Percentiles rank a stretch among this genome's conserved stretches.
These are phyloP conservation scores for cucumber (Cucumis sativus) DNA, from an alignment of 306 rosid species.

Conservation along the genomic window Cucumber_9930_V3 NC_026656.2:17487501-17488000, in stretches of 20 bases:
- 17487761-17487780: background rate
- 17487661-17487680: background rate
- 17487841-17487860: background rate
- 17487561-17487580: background rate
- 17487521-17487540: background rate
- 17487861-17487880: background rate
- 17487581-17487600: background rate
- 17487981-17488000: conserved; percentile 50
- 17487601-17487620: background rate
- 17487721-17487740: background rate
- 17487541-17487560: background rate
- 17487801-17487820: background rate
- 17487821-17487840: background rate
- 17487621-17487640: background rate
- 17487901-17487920: background rate
- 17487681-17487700: background rate
- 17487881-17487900: background rate
- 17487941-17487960: conserved; percentile 97
- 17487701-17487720: background rate
- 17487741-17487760: background rate
- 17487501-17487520: background rate
- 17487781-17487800: background rate
- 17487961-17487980: conserved; percentile 64
- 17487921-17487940: conserved; percentile 20
- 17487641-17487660: background rate